Evolutionary conservation across 1,139 yeast species (phyloP).

Genomic region (Suhomyces atakaporum): DNA sequence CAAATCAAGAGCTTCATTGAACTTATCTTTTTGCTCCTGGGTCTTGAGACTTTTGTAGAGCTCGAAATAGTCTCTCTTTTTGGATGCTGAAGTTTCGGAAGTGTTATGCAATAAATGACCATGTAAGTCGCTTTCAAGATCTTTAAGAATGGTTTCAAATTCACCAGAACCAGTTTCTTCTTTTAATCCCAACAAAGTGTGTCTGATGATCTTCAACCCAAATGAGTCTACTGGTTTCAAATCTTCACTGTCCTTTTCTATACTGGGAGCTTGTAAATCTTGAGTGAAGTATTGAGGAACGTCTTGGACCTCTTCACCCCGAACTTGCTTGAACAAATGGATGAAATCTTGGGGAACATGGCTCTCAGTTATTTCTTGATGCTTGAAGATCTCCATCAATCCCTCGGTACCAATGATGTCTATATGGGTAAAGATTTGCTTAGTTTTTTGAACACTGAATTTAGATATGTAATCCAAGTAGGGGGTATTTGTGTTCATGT

Average conservation of each 20-base stretch:
- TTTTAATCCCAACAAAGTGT: conserved; percentile 69
- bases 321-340: conserved; percentile 31
- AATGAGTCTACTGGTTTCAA: conserved; percentile 73
- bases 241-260: conserved; percentile 56
- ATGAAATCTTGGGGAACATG: conserved; percentile 41
- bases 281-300: conserved; percentile 33
- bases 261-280: conserved; percentile 29
- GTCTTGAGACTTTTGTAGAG: conserved; percentile 54
- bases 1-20: conserved; percentile 65
- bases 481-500: conserved; percentile 15
- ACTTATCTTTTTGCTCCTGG: conserved; percentile 54
- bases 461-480: conserved; percentile 13
- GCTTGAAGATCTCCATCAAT: conserved; percentile 42
- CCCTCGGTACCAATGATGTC: conserved; percentile 73
- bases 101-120: conserved; percentile 25
- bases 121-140: conserved; percentile 29
- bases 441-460: conserved; percentile 23
- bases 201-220: conserved; percentile 80
- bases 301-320: conserved; percentile 16
- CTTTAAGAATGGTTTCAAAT: conserved; percentile 36
- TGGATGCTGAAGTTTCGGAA: conserved; percentile 18
- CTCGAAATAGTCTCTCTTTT: conserved; percentile 62
- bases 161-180: conserved; percentile 25
- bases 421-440: conserved; percentile 57
- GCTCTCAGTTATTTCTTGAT: conserved; percentile 24